Percentiles rank a stretch among this genome's conserved stretches.
Conservation (phyloP, 1,284 basidiomycete species). For the Ustilago cynodontis region DNA sequence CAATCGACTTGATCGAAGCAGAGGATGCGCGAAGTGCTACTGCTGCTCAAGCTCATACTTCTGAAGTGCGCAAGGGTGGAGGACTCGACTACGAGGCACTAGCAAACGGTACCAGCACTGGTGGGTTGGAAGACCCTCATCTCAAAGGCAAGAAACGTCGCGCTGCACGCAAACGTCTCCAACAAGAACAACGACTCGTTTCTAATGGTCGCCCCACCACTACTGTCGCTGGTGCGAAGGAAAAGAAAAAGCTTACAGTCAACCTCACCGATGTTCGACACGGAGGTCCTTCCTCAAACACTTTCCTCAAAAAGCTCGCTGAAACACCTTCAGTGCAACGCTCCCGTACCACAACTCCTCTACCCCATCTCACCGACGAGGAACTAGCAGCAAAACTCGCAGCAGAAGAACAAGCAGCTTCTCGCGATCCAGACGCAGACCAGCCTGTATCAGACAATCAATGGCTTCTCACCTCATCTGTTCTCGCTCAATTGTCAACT, state of each 20-base stretch:
- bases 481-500: constrained; percentile 60
- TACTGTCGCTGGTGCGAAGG: neutral
- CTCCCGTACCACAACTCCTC: constrained; percentile 9
- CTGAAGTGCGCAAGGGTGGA: constrained; percentile 1
- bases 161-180: constrained; percentile 36
- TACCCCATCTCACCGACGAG: constrained; percentile 48
- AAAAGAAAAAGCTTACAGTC: constrained; percentile 34
- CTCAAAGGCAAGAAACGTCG: constrained; percentile 51
- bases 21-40: constrained; percentile 42
- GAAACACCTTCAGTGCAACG: neutral
- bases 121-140: neutral
- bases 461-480: constrained; percentile 67
- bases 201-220: constrained; percentile 1
- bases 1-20: constrained; percentile 56
- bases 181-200: constrained; percentile 33
- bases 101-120: constrained; percentile 29
- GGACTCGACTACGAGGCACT: constrained; percentile 58
- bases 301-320: constrained; percentile 21
- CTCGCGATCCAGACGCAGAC: constrained; percentile 40
- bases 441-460: constrained; percentile 57
- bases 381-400: constrained; percentile 57
- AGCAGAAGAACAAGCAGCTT: constrained; percentile 51
- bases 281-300: constrained; percentile 30
- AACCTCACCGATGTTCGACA: constrained; percentile 63
- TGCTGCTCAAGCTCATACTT: constrained; percentile 3